Evolutionary conservation across 805 yeast genomes (phyloP).

Genomic region (Yamadazyma olivae): DNA sequence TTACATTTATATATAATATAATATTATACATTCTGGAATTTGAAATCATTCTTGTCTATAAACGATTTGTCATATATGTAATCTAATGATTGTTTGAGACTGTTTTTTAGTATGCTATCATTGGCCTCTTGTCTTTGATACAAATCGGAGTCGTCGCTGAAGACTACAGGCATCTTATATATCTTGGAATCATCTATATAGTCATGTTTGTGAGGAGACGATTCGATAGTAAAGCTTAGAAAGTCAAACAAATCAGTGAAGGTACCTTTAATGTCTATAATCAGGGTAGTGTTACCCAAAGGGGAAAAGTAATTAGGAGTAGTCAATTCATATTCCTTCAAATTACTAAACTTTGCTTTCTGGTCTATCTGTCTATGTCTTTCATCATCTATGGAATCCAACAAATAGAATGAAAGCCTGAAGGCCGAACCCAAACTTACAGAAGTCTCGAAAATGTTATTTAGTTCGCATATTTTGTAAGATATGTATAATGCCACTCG

Average conservation of each 20-base stretch:
- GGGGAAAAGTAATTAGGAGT: constrained; percentile 4
- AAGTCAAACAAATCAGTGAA: constrained; percentile 18
- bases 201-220: constrained; percentile 3
- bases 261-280: constrained; percentile 16
- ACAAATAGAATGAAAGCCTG: constrained; percentile 3
- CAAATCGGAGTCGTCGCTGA: constrained; percentile 17
- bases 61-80: constrained; percentile 6
- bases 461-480: constrained; percentile 24
- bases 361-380: constrained; percentile 11
- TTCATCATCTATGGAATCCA: constrained; percentile 4
- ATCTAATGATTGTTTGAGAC: constrained; percentile 2
- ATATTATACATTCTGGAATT: background rate
- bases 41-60: constrained; percentile 1
- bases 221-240: constrained; percentile 6
- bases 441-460: constrained; percentile 19
- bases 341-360: constrained; percentile 7
- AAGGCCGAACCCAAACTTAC: constrained; percentile 27
- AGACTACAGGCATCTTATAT: constrained; percentile 13
- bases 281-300: constrained; percentile 6
- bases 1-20: background rate
- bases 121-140: constrained; percentile 15
- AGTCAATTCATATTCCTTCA: constrained; percentile 4
- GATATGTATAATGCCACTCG: constrained; percentile 25
- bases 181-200: constrained; percentile 15
- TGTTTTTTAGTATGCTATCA: constrained; percentile 3